Conservation (phyloP, 192 early-diverging fungal genomes). For the Umbelopsis vinacea region DNA sequence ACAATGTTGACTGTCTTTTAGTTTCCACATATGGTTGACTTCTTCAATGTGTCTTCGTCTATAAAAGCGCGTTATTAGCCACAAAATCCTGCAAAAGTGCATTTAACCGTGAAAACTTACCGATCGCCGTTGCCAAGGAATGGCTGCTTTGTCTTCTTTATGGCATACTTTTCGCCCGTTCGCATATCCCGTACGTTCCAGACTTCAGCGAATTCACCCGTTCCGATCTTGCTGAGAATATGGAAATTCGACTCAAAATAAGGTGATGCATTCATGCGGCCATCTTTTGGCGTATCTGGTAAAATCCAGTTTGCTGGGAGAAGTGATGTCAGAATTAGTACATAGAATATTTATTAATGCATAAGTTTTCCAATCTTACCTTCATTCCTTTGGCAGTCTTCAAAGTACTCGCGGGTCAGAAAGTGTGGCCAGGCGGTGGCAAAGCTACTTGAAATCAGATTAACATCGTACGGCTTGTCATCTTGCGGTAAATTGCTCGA, state of each 20-base stretch:
- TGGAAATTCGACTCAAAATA: constrained; percentile 78
- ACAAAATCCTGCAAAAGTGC: too few relatives aligned
- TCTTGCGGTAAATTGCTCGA: constrained; percentile 9
- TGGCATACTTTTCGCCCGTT: constrained; percentile 71
- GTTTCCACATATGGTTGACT: constrained; percentile 76
- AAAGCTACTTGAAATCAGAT: constrained; percentile 2
- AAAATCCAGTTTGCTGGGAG: background rate
- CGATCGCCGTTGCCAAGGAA: constrained; percentile 70
- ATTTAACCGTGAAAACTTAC: too few relatives aligned
- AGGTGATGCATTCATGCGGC: constrained; percentile 45
- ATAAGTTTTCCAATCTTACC: background rate
- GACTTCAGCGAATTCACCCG: constrained; percentile 83
- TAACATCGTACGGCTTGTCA: constrained; percentile 5
- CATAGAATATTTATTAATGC: background rate
- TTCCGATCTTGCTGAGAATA: constrained; percentile 65
- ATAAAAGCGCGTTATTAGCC: background rate
- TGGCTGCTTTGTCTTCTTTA: constrained; percentile 78
- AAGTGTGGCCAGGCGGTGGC: constrained; percentile 32
- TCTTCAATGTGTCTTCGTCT: constrained; percentile 76
- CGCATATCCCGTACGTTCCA: constrained; percentile 71
- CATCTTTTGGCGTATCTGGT: constrained; percentile 3
- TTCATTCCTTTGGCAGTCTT: constrained; percentile 22
- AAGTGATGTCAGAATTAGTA: background rate
- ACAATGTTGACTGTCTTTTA: constrained; percentile 63
- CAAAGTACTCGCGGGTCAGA: constrained; percentile 35